Percentiles rank a stretch among this genome's conserved stretches.
These are phyloP conservation scores for Acrasis kona DNA, from an alignment of 78 protist genomes.

Conservation along the genomic window DNA sequence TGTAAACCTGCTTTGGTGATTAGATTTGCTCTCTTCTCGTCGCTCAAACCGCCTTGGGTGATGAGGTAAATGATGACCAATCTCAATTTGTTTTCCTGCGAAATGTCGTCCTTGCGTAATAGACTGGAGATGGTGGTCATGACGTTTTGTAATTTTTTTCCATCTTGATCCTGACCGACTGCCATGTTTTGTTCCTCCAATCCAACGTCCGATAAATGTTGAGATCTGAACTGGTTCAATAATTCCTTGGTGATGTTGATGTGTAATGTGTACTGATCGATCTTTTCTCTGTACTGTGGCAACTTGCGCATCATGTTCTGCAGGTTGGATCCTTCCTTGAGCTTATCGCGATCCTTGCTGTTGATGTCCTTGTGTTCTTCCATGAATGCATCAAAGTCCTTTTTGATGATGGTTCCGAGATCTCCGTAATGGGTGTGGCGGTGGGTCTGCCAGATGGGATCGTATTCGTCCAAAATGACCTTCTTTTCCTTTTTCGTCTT, in stretches of 20 bases:
- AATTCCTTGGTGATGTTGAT: background rate
- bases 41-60: background rate
- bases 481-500: background rate
- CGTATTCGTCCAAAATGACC: conserved; percentile 4
- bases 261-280: background rate
- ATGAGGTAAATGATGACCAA: background rate
- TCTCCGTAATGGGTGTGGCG: conserved; percentile 19
- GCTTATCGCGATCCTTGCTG: background rate
- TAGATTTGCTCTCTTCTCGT: background rate
- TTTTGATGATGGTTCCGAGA: background rate
- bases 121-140: background rate
- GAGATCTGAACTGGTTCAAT: background rate
- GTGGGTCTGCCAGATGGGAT: background rate
- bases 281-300: conserved; percentile 9
- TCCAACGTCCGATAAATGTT: background rate
- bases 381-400: background rate
- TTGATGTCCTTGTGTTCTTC: background rate
- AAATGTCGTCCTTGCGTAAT: background rate
- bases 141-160: background rate
- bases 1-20: background rate
- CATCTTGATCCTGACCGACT: background rate
- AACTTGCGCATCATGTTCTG: background rate
- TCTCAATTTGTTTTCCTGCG: background rate
- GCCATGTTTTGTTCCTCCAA: background rate
- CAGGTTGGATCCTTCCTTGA: background rate